Percentiles rank a stretch among this genome's conserved stretches.
Conservation (phyloP, 805 yeast species). For the Candida tammaniensis region DNA sequence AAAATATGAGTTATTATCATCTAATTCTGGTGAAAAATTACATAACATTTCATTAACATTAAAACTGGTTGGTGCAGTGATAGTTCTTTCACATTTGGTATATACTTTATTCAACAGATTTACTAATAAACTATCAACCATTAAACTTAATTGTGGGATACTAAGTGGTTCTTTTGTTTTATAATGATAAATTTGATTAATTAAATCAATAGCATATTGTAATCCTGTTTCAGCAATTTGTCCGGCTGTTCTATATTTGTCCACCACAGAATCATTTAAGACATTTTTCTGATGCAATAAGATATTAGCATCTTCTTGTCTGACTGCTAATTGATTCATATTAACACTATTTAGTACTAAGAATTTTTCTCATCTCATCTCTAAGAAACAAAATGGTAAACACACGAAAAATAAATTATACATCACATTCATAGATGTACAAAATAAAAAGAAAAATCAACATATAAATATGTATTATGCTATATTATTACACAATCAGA, state of each 20-base stretch:
- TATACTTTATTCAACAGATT: conserved; percentile 59
- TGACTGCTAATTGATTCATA: conserved; percentile 59
- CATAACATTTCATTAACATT: conserved; percentile 75
- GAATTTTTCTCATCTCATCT: too few relatives aligned
- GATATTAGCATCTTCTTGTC: conserved; percentile 70
- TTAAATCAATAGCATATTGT: conserved; percentile 59
- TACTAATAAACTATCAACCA: conserved; percentile 74
- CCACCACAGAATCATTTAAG: conserved; percentile 58
- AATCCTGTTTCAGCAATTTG: conserved; percentile 83
- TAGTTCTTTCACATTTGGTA: conserved; percentile 78
- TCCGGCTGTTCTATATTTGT: conserved; percentile 87
- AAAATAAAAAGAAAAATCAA: too few relatives aligned
- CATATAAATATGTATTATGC: conserved; percentile 4
- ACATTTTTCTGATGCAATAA: conserved; percentile 72
- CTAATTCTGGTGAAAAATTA: conserved; percentile 87
- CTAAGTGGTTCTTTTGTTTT: conserved; percentile 41
- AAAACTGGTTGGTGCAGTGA: conserved; percentile 86
- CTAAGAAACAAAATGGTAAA: too few relatives aligned
- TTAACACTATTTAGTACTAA: conserved; percentile 2
- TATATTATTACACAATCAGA: conserved; percentile 6
- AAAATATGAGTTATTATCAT: conserved; percentile 46
- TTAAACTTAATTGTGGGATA: conserved; percentile 70
- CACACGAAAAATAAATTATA: too few relatives aligned
- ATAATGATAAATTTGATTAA: conserved; percentile 72
- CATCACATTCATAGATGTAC: too few relatives aligned